Conservation (phyloP, 768 basidiomycete genomes). For the Trametes meyenii region DNA sequence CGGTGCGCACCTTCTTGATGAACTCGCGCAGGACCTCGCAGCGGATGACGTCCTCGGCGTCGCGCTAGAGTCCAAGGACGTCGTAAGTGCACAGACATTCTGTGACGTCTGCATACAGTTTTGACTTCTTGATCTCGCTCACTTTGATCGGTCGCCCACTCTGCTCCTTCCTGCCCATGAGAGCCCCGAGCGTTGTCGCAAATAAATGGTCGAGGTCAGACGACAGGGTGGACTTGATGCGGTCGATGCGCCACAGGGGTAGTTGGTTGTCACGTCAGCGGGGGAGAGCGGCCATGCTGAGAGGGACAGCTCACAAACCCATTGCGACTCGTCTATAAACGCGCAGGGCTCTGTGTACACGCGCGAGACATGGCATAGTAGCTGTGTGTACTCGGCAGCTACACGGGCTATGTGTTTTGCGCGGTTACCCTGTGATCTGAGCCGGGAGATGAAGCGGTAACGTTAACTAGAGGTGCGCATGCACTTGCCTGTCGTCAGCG, state of each 20-base stretch:
- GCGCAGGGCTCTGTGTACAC: constrained; percentile 75
- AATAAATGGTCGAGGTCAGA: constrained; percentile 88
- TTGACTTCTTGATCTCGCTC: constrained; percentile 67
- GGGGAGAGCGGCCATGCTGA: constrained; percentile 12
- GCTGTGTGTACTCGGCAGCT: constrained; percentile 88
- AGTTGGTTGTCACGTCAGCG: constrained; percentile 11
- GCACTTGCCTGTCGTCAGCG: constrained; percentile 48
- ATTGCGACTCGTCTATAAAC: constrained; percentile 83
- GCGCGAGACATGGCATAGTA: constrained; percentile 87
- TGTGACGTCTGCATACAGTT: constrained; percentile 64
- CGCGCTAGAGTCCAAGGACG: constrained; percentile 75
- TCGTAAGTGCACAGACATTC: constrained; percentile 86
- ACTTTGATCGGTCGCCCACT: constrained; percentile 43
- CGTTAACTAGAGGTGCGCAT: constrained; percentile 21
- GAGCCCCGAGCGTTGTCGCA: constrained; percentile 54
- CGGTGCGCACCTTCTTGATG: constrained; percentile 62
- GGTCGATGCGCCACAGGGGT: constrained; percentile 65
- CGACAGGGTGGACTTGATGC: constrained; percentile 82
- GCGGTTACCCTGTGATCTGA: constrained; percentile 60
- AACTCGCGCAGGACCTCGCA: constrained; percentile 73
- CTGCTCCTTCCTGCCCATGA: constrained; percentile 48
- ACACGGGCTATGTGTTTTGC: constrained; percentile 84
- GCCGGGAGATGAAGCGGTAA: neutral
- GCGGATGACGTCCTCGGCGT: constrained; percentile 86
- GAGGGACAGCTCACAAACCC: constrained; percentile 54